Base-by-base conservation (phyloP, 106 monocot species). In the Phalaenopsis aphrodite region DNA sequence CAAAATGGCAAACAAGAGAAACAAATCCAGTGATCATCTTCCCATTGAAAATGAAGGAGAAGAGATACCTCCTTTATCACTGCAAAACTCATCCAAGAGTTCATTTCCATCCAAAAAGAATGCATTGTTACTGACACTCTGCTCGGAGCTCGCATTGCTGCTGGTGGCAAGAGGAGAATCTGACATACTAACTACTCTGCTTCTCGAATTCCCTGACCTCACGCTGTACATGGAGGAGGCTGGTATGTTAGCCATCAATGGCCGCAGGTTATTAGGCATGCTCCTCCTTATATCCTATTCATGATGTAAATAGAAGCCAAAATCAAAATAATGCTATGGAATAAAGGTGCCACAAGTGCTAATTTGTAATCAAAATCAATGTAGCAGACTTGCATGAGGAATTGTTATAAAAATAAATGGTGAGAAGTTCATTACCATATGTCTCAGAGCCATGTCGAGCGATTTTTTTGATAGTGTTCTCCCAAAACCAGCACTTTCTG, bases 181-280 rank as follows among this genome's bases (percentile, higher is more conserved):
- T 1, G 89, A 86, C 49, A 87, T 79, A 74, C 86, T 85, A 55
- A 84, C 67, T 18, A 57, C 68, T 49, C 86, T 80, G 83, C 81
- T 87, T 68, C 85, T 89, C 18, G 89, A 48, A 19, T 84, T 37
- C 14, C 87, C 89, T 18, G 91, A 89, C 76, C 91, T 83, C 79
- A 91, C 91, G 68, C 94, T 94, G 55, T 91, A 91, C 89, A 94
- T 86, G 21, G 94, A 91, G 42, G 91, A 94, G 80, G 94, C 91
- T 24, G 94, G 94, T 55, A 94, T 85, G 76, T 84, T 94, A 23
- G 89, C 86, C 91, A 94, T 91, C 43, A 88, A 79, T 30, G 94
- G 94, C 0, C 91, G 87, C 42, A 91, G 71, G 82, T 55, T 91
- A 79, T 85, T 89, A 6, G 91, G 91, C 77, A 89, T 88, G 72